phyloP scores from a whole-genome alignment of 495 filamentous ascomycete genomes.

The Aspergillus bridgeri region DNA sequence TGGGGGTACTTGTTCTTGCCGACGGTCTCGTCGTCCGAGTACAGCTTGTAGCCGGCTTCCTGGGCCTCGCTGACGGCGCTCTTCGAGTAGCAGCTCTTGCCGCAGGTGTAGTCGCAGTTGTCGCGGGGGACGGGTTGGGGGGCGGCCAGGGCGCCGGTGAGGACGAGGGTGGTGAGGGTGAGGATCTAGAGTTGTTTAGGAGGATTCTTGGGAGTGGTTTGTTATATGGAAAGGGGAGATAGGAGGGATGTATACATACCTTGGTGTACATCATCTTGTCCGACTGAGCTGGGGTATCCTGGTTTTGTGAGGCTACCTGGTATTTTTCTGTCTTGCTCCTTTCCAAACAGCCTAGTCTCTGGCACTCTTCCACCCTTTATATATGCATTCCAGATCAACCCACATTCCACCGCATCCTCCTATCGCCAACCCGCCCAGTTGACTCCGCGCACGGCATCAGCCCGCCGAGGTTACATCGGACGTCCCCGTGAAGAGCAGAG shows the following conservation, averaged over 20 bases:
- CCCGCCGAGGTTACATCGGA: slow-evolving; percentile 19
- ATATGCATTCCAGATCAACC: background rate
- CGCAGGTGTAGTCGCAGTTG: slow-evolving; percentile 48
- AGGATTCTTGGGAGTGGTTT: too few relatives aligned
- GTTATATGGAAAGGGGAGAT: background rate
- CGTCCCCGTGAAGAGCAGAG: slow-evolving; percentile 9
- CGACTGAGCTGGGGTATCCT: background rate
- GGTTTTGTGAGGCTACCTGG: background rate
- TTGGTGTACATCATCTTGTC: slow-evolving; percentile 30
- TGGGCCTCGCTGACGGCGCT: slow-evolving; percentile 48
- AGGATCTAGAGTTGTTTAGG: slow-evolving; percentile 15
- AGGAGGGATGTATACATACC: slow-evolving; percentile 14
- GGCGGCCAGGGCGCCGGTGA: slow-evolving; percentile 1
- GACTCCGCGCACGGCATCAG: background rate
- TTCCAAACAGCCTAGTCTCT: background rate
- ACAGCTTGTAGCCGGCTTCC: slow-evolving; percentile 46
- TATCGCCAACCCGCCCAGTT: background rate
- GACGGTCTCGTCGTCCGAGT: slow-evolving; percentile 43
- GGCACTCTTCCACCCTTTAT: background rate
- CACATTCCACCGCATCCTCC: background rate
- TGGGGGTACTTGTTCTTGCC: slow-evolving; percentile 61
- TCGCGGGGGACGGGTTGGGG: background rate
- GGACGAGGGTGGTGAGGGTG: slow-evolving; percentile 22
- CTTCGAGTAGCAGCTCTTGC: slow-evolving; percentile 46
- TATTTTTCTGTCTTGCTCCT: too few relatives aligned